phyloP scores from a whole-genome alignment of 176 grass and related monocot species.

The Saccharum spontaneum region DNA sequence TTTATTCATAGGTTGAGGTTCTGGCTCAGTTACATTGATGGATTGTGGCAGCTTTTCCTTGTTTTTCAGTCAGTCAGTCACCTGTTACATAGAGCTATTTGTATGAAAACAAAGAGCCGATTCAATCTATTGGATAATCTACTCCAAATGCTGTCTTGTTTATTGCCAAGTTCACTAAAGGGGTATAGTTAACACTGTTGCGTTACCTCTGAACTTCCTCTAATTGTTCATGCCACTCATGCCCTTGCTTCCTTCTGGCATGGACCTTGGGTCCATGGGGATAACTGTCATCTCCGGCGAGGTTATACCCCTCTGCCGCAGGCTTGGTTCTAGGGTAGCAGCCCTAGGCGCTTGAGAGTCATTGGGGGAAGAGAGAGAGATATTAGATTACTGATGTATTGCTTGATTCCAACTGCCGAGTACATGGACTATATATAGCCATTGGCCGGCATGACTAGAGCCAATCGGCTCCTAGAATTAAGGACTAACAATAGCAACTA shows the following conservation, averaged over 20 bases:
- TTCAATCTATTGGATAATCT: conserved; percentile 1
- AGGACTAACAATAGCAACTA: too few species aligned
- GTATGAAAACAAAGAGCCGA: conserved; percentile 14
- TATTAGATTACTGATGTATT: too few species aligned
- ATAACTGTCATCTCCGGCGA: too few species aligned
- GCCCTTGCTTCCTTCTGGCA: background rate
- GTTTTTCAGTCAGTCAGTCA: background rate
- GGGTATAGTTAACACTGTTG: background rate
- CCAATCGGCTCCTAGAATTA: too few species aligned
- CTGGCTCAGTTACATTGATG: background rate
- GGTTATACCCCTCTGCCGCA: too few species aligned
- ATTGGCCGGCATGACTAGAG: too few species aligned
- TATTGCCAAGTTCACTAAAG: background rate
- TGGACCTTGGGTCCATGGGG: too few species aligned
- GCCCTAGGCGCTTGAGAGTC: too few species aligned
- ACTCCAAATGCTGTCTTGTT: background rate
- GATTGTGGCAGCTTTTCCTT: background rate
- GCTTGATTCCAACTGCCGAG: too few species aligned
- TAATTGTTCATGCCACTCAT: background rate
- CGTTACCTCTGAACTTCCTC: background rate
- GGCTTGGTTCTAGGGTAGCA: too few species aligned
- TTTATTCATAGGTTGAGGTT: background rate
- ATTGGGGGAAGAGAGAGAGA: too few species aligned
- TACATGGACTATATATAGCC: too few species aligned
- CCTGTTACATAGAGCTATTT: background rate